Conservation (phyloP, 176 grass and related monocot species). For the Triticum aestivum region DNA sequence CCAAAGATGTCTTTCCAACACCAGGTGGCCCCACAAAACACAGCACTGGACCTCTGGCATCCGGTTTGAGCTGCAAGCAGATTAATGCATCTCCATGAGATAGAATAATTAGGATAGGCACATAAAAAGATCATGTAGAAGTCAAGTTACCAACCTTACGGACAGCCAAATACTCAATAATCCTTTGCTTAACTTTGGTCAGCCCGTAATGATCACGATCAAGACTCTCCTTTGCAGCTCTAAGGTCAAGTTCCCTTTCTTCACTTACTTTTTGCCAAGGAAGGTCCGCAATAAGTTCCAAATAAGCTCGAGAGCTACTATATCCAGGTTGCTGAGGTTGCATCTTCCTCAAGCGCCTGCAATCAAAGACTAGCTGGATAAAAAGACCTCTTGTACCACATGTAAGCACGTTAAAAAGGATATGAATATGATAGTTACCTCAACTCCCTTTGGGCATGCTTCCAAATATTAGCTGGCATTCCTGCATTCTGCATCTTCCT, state of each 20-base stretch:
- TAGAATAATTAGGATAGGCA: not conserved
- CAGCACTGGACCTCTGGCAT: constrained; percentile 90
- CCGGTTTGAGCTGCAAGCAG: constrained; percentile 85
- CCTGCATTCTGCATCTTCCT: constrained; percentile 98
- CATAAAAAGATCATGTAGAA: constrained; percentile 16
- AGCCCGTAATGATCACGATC: constrained; percentile 89
- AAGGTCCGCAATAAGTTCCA: constrained; percentile 95
- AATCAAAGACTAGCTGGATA: constrained; percentile 30
- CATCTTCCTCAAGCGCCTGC: constrained; percentile 86
- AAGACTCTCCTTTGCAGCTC: constrained; percentile 90
- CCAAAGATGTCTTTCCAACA: constrained; percentile 99
- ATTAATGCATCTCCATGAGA: constrained; percentile 28
- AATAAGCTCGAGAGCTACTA: constrained; percentile 88
- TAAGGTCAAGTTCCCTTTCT: constrained; percentile 86
- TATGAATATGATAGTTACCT: constrained; percentile 52
- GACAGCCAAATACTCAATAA: constrained; percentile 98
- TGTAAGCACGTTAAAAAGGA: constrained; percentile 5
- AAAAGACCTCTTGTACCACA: not conserved
- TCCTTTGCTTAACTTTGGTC: constrained; percentile 91
- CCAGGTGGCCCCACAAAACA: constrained; percentile 98
- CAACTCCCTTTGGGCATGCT: constrained; percentile 94
- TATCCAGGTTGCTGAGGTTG: constrained; percentile 99
- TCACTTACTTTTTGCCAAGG: constrained; percentile 98
- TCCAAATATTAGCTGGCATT: constrained; percentile 98
- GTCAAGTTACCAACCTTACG: constrained; percentile 70